A percentile compares a stretch with the other conserved stretches of the same genome.
Conservation (phyloP, 495 filamentous ascomycete species). For the Penicillium steckii region DNA sequence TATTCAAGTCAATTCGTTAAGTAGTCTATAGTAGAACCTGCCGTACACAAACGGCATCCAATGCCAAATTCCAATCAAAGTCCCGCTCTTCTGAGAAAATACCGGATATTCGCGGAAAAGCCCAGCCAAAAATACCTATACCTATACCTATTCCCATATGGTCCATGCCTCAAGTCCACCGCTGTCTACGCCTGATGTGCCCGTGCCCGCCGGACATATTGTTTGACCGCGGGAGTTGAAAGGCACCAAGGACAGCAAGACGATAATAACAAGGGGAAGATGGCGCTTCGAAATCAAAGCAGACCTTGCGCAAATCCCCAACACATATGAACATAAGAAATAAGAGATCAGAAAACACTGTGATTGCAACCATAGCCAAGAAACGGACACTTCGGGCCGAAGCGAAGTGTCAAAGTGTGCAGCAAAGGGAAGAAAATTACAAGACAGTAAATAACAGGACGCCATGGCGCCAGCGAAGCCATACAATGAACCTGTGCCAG, state of each 20-base stretch:
- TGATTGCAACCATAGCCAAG: not conserved
- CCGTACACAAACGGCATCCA: not conserved
- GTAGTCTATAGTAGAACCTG: slow-evolving; percentile 20
- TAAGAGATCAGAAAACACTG: slow-evolving; percentile 1
- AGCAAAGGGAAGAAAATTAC: slow-evolving; percentile 2
- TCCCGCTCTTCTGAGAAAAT: slow-evolving; percentile 13
- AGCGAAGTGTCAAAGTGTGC: not conserved
- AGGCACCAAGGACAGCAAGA: slow-evolving; percentile 5
- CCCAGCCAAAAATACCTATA: not conserved
- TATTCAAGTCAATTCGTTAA: slow-evolving; percentile 23
- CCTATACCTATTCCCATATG: not conserved
- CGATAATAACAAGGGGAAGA: slow-evolving; percentile 14
- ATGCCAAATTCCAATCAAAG: not conserved
- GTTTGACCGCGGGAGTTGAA: slow-evolving; percentile 2
- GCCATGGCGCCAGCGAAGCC: slow-evolving; percentile 16
- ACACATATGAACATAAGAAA: slow-evolving; percentile 4
- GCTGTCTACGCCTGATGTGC: slow-evolving; percentile 12
- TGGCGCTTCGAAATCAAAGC: no score
- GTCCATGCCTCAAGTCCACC: slow-evolving; percentile 4
- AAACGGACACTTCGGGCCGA: not conserved
- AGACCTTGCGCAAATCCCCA: slow-evolving; percentile 3
- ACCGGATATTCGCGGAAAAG: slow-evolving; percentile 17
- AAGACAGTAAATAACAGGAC: slow-evolving; percentile 1
- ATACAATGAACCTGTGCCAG: slow-evolving; percentile 5
- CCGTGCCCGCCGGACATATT: slow-evolving; percentile 26